A percentile compares a stretch with the other conserved stretches of the same genome.
phyloP scores from a whole-genome alignment of 2,329 filamentous ascomycete genomes.

The Penicillium decumbens region DNA sequence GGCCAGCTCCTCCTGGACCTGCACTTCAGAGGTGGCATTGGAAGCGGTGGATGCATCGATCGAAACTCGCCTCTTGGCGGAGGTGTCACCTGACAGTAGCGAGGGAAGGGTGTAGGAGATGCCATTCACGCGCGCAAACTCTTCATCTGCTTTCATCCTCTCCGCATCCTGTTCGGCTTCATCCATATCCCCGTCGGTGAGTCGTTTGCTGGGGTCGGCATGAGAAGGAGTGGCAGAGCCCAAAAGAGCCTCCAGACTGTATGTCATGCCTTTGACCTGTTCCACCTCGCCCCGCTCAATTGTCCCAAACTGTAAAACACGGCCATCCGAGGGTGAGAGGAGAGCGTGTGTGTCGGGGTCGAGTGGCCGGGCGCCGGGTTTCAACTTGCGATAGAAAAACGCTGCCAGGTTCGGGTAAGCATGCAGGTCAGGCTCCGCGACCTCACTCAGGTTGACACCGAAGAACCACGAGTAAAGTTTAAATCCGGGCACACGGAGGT shows the following conservation, averaged over 20 bases:
- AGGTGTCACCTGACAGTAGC: constrained; percentile 67
- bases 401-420: constrained; percentile 87
- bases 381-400: constrained; percentile 95
- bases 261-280: constrained; percentile 98
- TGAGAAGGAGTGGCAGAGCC: constrained; percentile 55
- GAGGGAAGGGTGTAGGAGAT: constrained; percentile 91
- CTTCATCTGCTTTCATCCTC: constrained; percentile 72
- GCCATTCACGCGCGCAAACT: constrained; percentile 90
- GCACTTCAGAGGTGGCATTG: constrained; percentile 68
- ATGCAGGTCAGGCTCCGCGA: constrained; percentile 81
- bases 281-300: constrained; percentile 94
- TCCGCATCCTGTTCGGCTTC: constrained; percentile 50
- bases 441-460: constrained; percentile 83
- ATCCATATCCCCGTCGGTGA: constrained; percentile 32
- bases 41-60: constrained; percentile 69
- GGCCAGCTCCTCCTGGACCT: constrained; percentile 79
- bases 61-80: constrained; percentile 49
- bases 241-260: constrained; percentile 87
- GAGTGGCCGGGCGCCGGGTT: constrained; percentile 79
- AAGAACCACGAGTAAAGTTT: constrained; percentile 87
- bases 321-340: constrained; percentile 83
- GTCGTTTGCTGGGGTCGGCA: constrained; percentile 37
- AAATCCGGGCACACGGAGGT: constrained; percentile 81
- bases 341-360: constrained; percentile 76
- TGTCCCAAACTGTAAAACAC: constrained; percentile 82